Base-by-base conservation (phyloP, 2,329 filamentous ascomycete genomes). In the Aureobasidium subglaciale region DNA sequence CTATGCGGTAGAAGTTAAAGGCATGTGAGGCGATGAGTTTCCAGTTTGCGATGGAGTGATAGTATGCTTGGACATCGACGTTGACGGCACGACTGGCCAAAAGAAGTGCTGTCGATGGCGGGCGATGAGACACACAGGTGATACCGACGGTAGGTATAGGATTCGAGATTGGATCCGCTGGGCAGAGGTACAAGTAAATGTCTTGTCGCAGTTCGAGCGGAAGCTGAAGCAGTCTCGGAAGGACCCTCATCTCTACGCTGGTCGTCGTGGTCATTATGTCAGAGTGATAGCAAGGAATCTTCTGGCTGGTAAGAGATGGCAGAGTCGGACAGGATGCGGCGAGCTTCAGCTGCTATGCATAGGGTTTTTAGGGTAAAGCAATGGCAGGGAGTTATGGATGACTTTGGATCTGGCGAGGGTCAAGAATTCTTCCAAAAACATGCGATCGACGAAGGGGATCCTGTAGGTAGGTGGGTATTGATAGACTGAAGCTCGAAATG, bases 171-270 rank as follows among this genome's bases (percentile, higher is more conserved):
- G 59, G 59, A 29, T 61, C 55, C 9, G 24, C 20, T 5, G 61
- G 61, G 35, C 75, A 65, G 29, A 75, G 54, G 58, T 67, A 64
- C 30, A 58, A 40, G 63, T 74, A 76, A 34, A 77, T 73, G 8
- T 70, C 61, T 20, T 70, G 66, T 27, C 74, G 71, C 35, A 77
- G 65, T 58, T 77, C 74, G 50, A 72, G 56, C 4, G 74, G 74
- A 13, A 76, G 67, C 37, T 56, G 68, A 59, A 66, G 69, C 59
- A 62, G 62, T 24, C 15, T 32, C 15, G 48, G 48, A 1, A 30
- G 34, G 35, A 8, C 8, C 10, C 5, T 8, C 3, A 4, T 10
- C 2, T 9, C n/a, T 13, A 5, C 15, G 3, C 13, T 13, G 7
- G 29, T 8, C 2, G 24, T 22, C 10, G 32, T 5, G 25, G 24